Base-by-base conservation (phyloP, 352 stramenopile species). In the Phytophthora uliginosa region DNA sequence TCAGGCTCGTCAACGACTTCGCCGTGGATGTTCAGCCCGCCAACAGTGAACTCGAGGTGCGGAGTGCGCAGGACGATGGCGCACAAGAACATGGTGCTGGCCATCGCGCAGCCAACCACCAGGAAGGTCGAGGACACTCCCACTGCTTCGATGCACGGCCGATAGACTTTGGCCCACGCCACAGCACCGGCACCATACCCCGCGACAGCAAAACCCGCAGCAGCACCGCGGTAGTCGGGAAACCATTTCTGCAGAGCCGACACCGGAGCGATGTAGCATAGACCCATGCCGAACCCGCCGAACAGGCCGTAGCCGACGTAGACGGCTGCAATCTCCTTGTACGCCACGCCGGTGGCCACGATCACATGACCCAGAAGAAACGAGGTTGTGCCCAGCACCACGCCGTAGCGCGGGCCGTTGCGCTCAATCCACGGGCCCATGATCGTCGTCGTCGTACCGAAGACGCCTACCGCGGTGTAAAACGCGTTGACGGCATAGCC, bases 371-470 rank as follows among this genome's bases (percentile, higher is more conserved):
- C 85, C 10, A 82, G 50, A 28, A 91, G 53, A 57, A 90, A 93
- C 10, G 76, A 73, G 7, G 62, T 76, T 13, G 81, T 84, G 33
- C 84, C 86, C 3, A 92, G 72, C 20, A 89, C 52, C 3, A 90
- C 72, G 20, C 83, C 85, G 4, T 73, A 64, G 22, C 86, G 83
- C 4, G 86, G 86, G 7, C 86, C 85, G 63, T 89, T 69, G 34
- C 83, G 82, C 53, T 93, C 86, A 38, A 92, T 85, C 86, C 86
- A 93, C 18, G 83, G 85, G n/a, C 86, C 86, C 78, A 92, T 87
- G 48, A 91, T 88, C 17, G 86, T 85, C 1, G 83, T 89, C 31
- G 86, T 85, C 0, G 79, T 84, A 47, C 86, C 86, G 45, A 93
- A 88, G 20, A 85, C 62, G 22, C 85, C 83, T 9, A 89, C 84